Percentiles rank a stretch among this genome's conserved stretches.
Evolutionary conservation across 2,329 filamentous ascomycete species (phyloP).

Genomic region (Ciborinia camelliae): DNA sequence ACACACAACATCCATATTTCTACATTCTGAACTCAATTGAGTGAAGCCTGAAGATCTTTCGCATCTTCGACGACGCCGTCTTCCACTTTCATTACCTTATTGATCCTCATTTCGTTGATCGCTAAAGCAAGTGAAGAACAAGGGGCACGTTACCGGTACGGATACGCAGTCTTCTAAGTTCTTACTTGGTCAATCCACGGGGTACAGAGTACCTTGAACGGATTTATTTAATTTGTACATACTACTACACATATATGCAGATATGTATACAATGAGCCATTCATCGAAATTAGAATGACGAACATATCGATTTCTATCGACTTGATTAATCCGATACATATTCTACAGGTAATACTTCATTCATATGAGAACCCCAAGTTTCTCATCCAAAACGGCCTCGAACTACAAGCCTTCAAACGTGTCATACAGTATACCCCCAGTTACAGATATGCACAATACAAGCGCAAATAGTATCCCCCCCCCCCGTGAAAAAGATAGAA

Average conservation of each 20-base stretch:
- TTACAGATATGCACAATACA: neutral
- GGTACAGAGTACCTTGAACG: neutral
- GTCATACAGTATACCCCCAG: neutral
- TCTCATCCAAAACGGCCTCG: neutral
- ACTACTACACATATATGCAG: neutral
- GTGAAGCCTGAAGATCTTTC: neutral
- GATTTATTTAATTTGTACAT: neutral
- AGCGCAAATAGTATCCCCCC: neutral
- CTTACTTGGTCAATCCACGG: neutral
- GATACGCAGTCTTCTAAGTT: no score
- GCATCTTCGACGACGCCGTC: neutral
- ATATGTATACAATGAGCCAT: neutral
- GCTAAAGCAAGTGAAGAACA: neutral
- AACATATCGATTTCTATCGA: neutral
- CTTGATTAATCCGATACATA: neutral
- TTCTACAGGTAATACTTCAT: neutral
- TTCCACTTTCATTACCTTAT: neutral
- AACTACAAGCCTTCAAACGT: neutral
- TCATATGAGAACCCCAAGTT: no score
- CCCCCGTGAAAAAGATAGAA: neutral
- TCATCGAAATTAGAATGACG: neutral
- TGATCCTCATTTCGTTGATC: neutral
- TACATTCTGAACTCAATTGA: neutral
- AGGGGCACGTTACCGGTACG: neutral
- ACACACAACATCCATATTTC: neutral